Evolutionary conservation across 2,329 filamentous ascomycete species (phyloP).

Genomic region (Sporothrix protearum): DNA sequence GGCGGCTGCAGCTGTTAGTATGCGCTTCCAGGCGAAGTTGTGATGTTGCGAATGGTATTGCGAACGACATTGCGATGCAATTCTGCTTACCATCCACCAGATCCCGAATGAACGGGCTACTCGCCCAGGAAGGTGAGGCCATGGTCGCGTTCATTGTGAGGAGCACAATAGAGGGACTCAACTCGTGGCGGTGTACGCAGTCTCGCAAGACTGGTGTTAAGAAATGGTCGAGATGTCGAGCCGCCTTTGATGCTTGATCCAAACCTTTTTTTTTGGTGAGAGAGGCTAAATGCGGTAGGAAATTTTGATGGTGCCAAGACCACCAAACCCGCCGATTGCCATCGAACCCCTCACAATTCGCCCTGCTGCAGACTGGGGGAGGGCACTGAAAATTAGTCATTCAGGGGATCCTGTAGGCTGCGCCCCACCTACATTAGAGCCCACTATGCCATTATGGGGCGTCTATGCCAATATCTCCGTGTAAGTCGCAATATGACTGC

Average conservation of each 20-base stretch:
- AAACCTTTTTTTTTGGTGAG: slow-evolving; percentile 9
- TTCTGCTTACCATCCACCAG: slow-evolving; percentile 5
- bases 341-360: slow-evolving; percentile 20
- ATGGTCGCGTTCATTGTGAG: slow-evolving; percentile 17
- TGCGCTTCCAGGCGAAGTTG: background rate
- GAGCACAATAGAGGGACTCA: background rate
- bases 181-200: background rate
- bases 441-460: background rate
- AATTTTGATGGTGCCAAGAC: slow-evolving; percentile 13
- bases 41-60: no score
- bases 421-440: background rate
- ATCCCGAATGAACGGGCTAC: slow-evolving; percentile 14
- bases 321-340: background rate
- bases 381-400: slow-evolving; percentile 7
- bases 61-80: no score
- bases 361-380: background rate
- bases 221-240: background rate
- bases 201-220: background rate
- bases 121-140: slow-evolving; percentile 20
- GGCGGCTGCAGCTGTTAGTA: slow-evolving; percentile 25
- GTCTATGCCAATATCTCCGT: background rate
- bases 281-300: slow-evolving; percentile 5
- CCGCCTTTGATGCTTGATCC: background rate
- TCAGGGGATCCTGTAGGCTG: background rate
- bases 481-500: background rate